These are phyloP conservation scores for Phialophora macrospora DNA, from an alignment of 2,329 filamentous ascomycete species.

Conservation along the genomic window DNA sequence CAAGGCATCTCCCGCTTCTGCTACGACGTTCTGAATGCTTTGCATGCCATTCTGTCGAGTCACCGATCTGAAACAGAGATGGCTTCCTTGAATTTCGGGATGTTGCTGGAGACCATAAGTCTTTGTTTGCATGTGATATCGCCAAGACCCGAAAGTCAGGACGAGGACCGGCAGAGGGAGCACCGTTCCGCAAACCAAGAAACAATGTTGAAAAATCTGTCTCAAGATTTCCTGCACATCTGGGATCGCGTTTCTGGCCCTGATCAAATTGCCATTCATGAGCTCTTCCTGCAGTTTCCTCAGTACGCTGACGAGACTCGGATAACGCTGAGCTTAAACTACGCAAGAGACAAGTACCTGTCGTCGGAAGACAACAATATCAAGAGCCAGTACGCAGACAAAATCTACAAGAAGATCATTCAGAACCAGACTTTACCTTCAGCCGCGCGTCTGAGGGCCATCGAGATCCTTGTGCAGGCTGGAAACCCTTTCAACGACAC, in stretches of 20 bases:
- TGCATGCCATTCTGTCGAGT: slow-evolving; percentile 27
- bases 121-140: slow-evolving; percentile 22
- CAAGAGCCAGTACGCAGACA: slow-evolving; percentile 24
- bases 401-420: slow-evolving; percentile 27
- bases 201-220: slow-evolving; percentile 21
- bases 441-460: slow-evolving; percentile 25
- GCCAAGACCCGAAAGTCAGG: slow-evolving; percentile 10
- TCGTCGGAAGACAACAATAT: slow-evolving; percentile 8
- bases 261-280: slow-evolving; percentile 17
- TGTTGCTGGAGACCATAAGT: slow-evolving; percentile 24
- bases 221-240: slow-evolving; percentile 22
- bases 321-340: slow-evolving; percentile 20
- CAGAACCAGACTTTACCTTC: slow-evolving; percentile 23
- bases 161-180: slow-evolving; percentile 31
- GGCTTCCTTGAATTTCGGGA: slow-evolving; percentile 21
- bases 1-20: slow-evolving; percentile 34
- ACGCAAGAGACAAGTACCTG: slow-evolving; percentile 27
- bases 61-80: slow-evolving; percentile 20
- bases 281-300: slow-evolving; percentile 29
- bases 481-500: background rate
- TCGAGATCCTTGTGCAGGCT: slow-evolving; percentile 28
- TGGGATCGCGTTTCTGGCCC: slow-evolving; percentile 20
- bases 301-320: slow-evolving; percentile 24
- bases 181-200: slow-evolving; percentile 30
- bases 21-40: slow-evolving; percentile 32